phyloP scores from a whole-genome alignment of 1,284 basidiomycete species.

The Taiwanofungus camphoratus region DNA sequence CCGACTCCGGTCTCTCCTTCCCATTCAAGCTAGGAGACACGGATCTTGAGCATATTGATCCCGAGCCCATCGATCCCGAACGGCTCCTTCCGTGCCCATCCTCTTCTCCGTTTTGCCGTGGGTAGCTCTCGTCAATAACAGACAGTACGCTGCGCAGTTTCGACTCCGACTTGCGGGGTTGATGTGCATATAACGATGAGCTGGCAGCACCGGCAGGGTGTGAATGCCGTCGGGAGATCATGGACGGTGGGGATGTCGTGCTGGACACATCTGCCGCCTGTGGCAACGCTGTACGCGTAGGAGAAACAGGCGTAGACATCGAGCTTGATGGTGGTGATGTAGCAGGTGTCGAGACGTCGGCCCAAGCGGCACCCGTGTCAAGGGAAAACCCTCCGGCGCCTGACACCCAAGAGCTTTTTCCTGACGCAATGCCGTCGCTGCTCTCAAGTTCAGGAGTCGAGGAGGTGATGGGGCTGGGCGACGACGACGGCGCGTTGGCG shows the following conservation, averaged over 20 bases:
- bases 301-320: constrained; percentile 37
- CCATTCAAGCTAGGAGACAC: constrained; percentile 4
- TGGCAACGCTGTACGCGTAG: constrained; percentile 31
- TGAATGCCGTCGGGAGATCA: constrained; percentile 41
- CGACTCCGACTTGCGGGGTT: constrained; percentile 53
- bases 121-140: constrained; percentile 53
- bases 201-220: constrained; percentile 33
- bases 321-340: constrained; percentile 20
- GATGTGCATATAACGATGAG: constrained; percentile 31
- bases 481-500: constrained; percentile 42
- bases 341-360: constrained; percentile 33
- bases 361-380: constrained; percentile 30
- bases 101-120: constrained; percentile 28
- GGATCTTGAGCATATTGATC: background rate
- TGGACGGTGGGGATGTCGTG: constrained; percentile 37
- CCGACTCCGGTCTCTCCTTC: constrained; percentile 4
- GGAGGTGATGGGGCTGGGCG: constrained; percentile 29
- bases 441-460: constrained; percentile 39
- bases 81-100: constrained; percentile 12
- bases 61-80: constrained; percentile 7
- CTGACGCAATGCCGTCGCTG: constrained; percentile 22
- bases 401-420: constrained; percentile 26
- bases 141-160: constrained; percentile 62
- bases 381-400: constrained; percentile 26
- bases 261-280: constrained; percentile 39